Conservation (phyloP, 2,329 filamentous ascomycete genomes). For the Epichloe amarillans region DNA sequence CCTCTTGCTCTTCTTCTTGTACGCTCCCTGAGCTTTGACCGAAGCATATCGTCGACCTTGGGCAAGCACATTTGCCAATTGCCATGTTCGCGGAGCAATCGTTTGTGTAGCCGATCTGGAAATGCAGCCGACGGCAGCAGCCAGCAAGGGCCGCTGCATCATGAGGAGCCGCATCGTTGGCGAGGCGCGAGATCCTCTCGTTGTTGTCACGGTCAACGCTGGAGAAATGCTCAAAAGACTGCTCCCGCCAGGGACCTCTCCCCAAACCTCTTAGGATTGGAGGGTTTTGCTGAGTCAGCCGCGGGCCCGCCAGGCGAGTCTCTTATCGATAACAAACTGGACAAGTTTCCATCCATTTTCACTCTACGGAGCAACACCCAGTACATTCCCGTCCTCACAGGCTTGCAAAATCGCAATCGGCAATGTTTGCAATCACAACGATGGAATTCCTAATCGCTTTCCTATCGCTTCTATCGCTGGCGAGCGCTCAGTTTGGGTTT, state of each 20-base stretch:
- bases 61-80: constrained; percentile 27
- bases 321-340: constrained; percentile 1
- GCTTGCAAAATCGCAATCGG: neutral
- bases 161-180: constrained; percentile 31
- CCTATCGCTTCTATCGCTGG: constrained; percentile 47
- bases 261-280: constrained; percentile 1
- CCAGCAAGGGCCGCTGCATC: constrained; percentile 32
- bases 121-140: constrained; percentile 17
- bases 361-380: no score
- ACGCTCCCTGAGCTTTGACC: constrained; percentile 52
- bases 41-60: constrained; percentile 41
- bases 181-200: constrained; percentile 5
- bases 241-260: neutral
- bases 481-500: constrained; percentile 75
- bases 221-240: neutral
- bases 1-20: constrained; percentile 49
- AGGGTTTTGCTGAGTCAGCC: constrained; percentile 5
- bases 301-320: no score
- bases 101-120: neutral
- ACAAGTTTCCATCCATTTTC: neutral
- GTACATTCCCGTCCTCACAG: no score
- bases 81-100: constrained; percentile 7
- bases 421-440: constrained; percentile 4
- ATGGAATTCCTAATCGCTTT: constrained; percentile 28
- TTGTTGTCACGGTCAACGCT: neutral